Base-by-base conservation (phyloP, 2,329 filamentous ascomycete species). In the Fonsecaea pedrosoi region DNA sequence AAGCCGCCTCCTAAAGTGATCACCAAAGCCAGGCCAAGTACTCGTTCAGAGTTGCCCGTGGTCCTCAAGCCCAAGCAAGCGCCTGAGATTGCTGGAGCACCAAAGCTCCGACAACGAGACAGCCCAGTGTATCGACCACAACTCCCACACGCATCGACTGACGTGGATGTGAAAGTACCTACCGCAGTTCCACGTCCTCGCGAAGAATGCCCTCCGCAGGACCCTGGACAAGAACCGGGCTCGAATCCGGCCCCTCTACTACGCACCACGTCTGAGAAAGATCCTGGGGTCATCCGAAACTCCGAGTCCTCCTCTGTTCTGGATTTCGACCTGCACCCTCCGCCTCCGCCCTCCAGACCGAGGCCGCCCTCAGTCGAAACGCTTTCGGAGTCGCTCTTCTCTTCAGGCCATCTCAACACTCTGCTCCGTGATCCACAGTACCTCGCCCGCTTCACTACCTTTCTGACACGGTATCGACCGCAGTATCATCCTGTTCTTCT, bases 321-420 rank as follows among this genome's bases (percentile, higher is more conserved):
- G n/a, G 69, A 70, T 66, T 76, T 74, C 71, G 79, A 82, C 64
- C 74, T 82, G 48, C 78, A 79, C 64, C 77, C 80, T 34, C 80
- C 80, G 30, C 75, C 78, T 18, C 78, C 78, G 9, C 75, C 78
- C 18, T 78, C 79, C 10, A 71, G 69, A 10, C 73, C 64, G 4
- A 76, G 73, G 21, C 71, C 73, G n/a, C 74, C 71, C 37, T 70
- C 73, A 8, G 56, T 79, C 40, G 80, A 82, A 67, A 68, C 71
- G 1, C 70, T 82, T 1, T 69, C 77, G 1, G 71, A 74, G n/a
- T 75, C 77, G 15, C 74, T 82, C 60, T 82, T 81, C 69, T 82
- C 80, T 1, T 66, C 70, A 48, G 78, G 79, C n/a, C 79, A 82
- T 70, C 75, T 82, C 4, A 75, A 80, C 57, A 48, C 75, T n/a